These are phyloP conservation scores for Neoboletus magnificus DNA, from an alignment of 768 basidiomycete genomes.

Conservation along the genomic window DNA sequence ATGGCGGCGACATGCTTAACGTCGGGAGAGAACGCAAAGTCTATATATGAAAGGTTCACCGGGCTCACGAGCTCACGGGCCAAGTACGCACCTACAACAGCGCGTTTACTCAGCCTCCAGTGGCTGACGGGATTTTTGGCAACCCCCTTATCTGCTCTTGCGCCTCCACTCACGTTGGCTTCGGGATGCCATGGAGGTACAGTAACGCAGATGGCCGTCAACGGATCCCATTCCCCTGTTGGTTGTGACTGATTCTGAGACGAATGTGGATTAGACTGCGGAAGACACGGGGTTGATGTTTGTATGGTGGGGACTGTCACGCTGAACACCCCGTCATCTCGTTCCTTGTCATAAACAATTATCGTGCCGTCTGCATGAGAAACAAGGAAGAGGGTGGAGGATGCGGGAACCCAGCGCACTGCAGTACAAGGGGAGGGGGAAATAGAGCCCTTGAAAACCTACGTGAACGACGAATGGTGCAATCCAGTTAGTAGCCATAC, in stretches of 20 bases:
- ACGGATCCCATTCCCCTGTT: conserved; percentile 67
- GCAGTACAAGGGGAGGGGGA: conserved; percentile 80
- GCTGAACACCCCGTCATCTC: conserved; percentile 77
- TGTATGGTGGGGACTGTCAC: conserved; percentile 49
- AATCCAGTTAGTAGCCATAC: conserved; percentile 33
- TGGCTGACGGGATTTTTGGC: conserved; percentile 89
- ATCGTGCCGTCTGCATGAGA: conserved; percentile 89
- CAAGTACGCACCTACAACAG: conserved; percentile 62
- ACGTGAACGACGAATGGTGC: conserved; percentile 9
- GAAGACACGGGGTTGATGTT: conserved; percentile 28
- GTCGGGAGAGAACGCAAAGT: conserved; percentile 92
- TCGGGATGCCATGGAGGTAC: conserved; percentile 86
- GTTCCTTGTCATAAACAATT: conserved; percentile 86
- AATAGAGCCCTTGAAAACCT: conserved; percentile 59
- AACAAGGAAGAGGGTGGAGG: conserved; percentile 76
- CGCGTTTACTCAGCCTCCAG: conserved; percentile 73
- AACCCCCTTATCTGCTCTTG: conserved; percentile 59
- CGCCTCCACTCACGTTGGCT: conserved; percentile 26
- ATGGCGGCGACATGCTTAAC: conserved; percentile 87
- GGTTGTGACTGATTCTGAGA: conserved; percentile 26
- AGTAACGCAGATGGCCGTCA: conserved; percentile 72
- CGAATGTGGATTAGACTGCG: conserved; percentile 25
- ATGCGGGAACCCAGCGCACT: conserved; percentile 85
- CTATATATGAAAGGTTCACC: conserved; percentile 36
- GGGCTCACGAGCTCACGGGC: not conserved